Base-by-base conservation (phyloP, 306 rosid genomes). In the Lathyrus sativus region DNA sequence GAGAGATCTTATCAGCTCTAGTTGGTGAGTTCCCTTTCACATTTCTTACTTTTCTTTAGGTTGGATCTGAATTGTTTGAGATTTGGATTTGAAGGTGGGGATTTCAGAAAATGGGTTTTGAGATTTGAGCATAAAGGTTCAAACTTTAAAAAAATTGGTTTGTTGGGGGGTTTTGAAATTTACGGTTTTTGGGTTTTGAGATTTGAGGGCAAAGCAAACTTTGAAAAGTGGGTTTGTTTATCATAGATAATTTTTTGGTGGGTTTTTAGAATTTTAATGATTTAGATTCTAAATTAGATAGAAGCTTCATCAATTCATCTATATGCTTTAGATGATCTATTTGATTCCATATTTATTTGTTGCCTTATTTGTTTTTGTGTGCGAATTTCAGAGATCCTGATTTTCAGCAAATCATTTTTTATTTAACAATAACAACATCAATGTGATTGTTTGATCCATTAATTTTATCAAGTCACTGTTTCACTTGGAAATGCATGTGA, bases 1-100 rank as follows among this genome's bases (percentile, higher is more conserved):
- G 98, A 88, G 87, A 85, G 98, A 93, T 18, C 88, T 90, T 29
- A 86, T 93, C 44, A 86, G 50, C 62, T 93, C 98, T 4, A 93
- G 93, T 18, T 93, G 98, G 98, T 93, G 3, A 68, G 89, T 81
- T 71, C 76, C 70, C 81, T 64, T 75, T 80, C 56, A 3, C 1
- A 56, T 19, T 62, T 57, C 9, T 58, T 3, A 4, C 69, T 67
- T 70, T 49, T 38, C 2, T 2, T 11, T 22, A 8, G 0, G 39
- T 1, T 41, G 57, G 65, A 53, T 60, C 11, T 56, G 39, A 9
- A 5, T 46, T 53, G 9, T 35, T 35, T 35, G 8, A 35, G 39
- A 35, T 28, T 55, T 26, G 2, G 7, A 18, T 9, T 9, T 50
- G 11, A 13, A 13, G 12, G 17, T 9, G 18, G 6, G 14, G 3